A percentile compares a stretch with the other conserved stretches of the same genome.
Conservation (phyloP, 768 basidiomycete species). For the Lactifluus echinatus region DNA sequence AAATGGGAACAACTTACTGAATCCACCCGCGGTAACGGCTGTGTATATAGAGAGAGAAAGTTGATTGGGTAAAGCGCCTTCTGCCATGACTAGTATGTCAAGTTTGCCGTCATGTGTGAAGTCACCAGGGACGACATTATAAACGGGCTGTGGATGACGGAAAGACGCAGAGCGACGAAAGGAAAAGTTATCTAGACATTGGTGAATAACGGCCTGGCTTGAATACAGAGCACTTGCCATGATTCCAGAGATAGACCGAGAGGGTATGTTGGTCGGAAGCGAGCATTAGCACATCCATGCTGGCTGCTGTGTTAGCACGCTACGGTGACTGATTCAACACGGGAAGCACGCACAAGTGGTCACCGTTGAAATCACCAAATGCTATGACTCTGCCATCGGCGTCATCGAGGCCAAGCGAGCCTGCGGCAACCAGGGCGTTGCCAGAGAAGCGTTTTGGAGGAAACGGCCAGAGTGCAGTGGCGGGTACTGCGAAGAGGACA, state of each 20-base stretch:
- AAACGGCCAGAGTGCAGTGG: conserved; percentile 67
- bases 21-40: conserved; percentile 52
- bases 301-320: conserved; percentile 25
- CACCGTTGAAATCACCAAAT: conserved; percentile 92
- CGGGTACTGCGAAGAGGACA: neutral
- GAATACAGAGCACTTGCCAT: conserved; percentile 37
- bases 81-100: conserved; percentile 83
- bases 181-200: conserved; percentile 43
- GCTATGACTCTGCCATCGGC: conserved; percentile 71
- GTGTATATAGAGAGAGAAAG: conserved; percentile 66
- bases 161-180: conserved; percentile 46
- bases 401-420: conserved; percentile 60
- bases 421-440: conserved; percentile 74
- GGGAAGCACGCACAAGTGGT: conserved; percentile 74
- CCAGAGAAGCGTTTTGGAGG: conserved; percentile 75
- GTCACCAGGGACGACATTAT: conserved; percentile 88
- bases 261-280: conserved; percentile 68
- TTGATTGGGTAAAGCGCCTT: conserved; percentile 38
- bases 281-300: conserved; percentile 75
- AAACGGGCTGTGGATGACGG: conserved; percentile 46
- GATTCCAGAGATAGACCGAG: conserved; percentile 75
- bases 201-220: neutral
- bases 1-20: conserved; percentile 39
- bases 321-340: neutral
- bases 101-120: conserved; percentile 88